A percentile compares a stretch with the other conserved stretches of the same genome.
phyloP scores from a whole-genome alignment of 2,329 filamentous ascomycete species.

The Westerdykella sp. region DNA sequence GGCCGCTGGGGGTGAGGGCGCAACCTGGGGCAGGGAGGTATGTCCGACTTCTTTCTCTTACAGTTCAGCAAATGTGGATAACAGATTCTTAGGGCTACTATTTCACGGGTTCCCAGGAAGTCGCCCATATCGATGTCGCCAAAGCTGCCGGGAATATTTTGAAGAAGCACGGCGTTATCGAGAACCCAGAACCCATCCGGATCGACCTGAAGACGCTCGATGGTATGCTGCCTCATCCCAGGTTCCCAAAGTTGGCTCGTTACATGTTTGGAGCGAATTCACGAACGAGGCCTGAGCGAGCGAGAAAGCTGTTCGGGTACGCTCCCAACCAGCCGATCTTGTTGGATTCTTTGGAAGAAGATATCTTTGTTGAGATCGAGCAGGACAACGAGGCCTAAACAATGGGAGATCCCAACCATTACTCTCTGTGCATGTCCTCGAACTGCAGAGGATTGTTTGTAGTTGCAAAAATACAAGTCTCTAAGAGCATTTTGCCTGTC shows the following conservation, averaged over 20 bases:
- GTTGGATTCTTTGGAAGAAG: conserved; percentile 36
- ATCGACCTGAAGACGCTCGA: conserved; percentile 24
- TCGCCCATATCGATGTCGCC: conserved; percentile 24
- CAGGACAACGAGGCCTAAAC: neutral
- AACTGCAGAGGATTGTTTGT: no score
- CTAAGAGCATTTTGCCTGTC: no score
- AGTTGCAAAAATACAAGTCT: no score
- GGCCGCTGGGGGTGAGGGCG: conserved; percentile 35
- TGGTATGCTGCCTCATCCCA: conserved; percentile 12
- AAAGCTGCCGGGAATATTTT: conserved; percentile 19
- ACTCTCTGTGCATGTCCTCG: no score
- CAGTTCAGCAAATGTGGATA: neutral
- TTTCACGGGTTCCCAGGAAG: conserved; percentile 38
- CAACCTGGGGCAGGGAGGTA: conserved; percentile 49
- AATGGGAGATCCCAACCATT: no score
- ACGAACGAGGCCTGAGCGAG: conserved; percentile 48
- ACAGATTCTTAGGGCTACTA: conserved; percentile 40
- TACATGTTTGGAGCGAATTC: conserved; percentile 49
- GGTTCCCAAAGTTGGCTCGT: conserved; percentile 20
- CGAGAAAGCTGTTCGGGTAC: conserved; percentile 52
- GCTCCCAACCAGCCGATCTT: conserved; percentile 46
- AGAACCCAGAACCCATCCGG: conserved; percentile 15
- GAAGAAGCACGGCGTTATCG: conserved; percentile 18
- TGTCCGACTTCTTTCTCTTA: neutral
- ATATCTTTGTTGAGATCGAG: conserved; percentile 16